phyloP scores from a whole-genome alignment of 352 stramenopile genomes.

The Phytopythium ostracodes region DNA sequence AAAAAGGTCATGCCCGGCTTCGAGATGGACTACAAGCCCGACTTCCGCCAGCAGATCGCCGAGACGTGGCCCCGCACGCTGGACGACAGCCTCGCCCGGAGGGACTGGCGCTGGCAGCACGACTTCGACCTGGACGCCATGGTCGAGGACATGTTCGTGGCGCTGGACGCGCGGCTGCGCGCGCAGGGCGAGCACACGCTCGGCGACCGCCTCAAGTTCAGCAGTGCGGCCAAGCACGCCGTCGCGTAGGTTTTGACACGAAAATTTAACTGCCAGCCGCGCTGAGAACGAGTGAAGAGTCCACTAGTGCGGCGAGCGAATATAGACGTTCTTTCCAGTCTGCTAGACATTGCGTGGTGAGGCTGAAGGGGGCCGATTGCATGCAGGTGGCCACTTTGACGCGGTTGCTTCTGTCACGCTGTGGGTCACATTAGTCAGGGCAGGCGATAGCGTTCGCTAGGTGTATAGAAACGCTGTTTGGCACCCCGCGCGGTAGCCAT shows the following conservation, averaged over 20 bases:
- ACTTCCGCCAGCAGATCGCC: constrained; percentile 90
- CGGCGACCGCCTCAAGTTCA: constrained; percentile 2
- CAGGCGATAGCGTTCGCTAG: no score
- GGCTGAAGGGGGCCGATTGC: no score
- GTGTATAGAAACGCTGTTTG: no score
- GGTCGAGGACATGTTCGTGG: constrained; percentile 88
- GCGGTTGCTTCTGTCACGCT: no score
- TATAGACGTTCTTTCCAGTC: neutral
- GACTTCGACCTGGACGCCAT: constrained; percentile 88
- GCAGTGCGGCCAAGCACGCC: neutral
- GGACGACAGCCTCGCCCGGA: constrained; percentile 75
- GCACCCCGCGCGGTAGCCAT: no score
- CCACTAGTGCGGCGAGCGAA: neutral
- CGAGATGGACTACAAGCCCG: constrained; percentile 83
- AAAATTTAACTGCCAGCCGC: neutral
- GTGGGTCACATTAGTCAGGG: no score
- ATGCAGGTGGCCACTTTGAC: no score
- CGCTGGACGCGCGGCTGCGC: constrained; percentile 74
- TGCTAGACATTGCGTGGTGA: no score
- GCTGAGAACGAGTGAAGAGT: neutral
- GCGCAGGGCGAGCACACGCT: constrained; percentile 3
- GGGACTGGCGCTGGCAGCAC: constrained; percentile 88
- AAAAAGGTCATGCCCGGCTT: constrained; percentile 86
- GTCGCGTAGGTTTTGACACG: neutral
- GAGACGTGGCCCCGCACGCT: constrained; percentile 88